phyloP scores from a whole-genome alignment of 106 monocot genomes.

The Chionographis japonica region DNA sequence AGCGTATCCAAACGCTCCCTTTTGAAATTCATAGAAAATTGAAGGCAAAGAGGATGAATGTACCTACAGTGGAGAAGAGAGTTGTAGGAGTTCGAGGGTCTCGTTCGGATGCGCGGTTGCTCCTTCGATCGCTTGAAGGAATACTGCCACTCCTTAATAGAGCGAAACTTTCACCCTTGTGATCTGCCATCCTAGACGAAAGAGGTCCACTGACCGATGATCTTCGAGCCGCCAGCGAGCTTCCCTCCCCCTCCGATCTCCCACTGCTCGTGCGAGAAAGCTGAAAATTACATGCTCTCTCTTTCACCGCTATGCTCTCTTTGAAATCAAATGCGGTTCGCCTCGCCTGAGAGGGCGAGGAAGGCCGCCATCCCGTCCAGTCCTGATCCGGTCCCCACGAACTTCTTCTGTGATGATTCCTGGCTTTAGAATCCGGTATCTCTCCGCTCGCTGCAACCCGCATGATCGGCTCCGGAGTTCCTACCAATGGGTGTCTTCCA shows the following conservation, averaged over 20 bases:
- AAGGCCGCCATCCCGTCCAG: background rate
- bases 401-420: slow-evolving; percentile 27
- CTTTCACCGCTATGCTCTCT: slow-evolving; percentile 35
- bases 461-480: slow-evolving; percentile 59
- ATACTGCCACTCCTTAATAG: slow-evolving; percentile 57
- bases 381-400: slow-evolving; percentile 56
- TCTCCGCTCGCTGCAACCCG: slow-evolving; percentile 5
- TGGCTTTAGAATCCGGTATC: background rate
- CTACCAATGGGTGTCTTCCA: slow-evolving; percentile 71
- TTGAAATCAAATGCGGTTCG: slow-evolving; percentile 48
- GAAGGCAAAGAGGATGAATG: background rate
- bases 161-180: slow-evolving; percentile 10
- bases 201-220: slow-evolving; percentile 19
- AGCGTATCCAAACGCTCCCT: too few relatives aligned
- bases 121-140: too few relatives aligned
- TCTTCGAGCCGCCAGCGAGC: background rate
- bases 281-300: background rate
- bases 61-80: slow-evolving; percentile 47
- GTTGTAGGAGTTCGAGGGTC: slow-evolving; percentile 36
- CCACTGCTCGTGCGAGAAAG: background rate
- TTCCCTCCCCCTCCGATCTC: slow-evolving; percentile 7
- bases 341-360: slow-evolving; percentile 36
- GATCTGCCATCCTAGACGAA: slow-evolving; percentile 23
- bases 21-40: too few relatives aligned
- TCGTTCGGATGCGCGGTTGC: slow-evolving; percentile 23